A percentile compares a stretch with the other conserved stretches of the same genome.
Evolutionary conservation across 768 basidiomycete species (phyloP).

Genomic region (Tricholoma sp.): DNA sequence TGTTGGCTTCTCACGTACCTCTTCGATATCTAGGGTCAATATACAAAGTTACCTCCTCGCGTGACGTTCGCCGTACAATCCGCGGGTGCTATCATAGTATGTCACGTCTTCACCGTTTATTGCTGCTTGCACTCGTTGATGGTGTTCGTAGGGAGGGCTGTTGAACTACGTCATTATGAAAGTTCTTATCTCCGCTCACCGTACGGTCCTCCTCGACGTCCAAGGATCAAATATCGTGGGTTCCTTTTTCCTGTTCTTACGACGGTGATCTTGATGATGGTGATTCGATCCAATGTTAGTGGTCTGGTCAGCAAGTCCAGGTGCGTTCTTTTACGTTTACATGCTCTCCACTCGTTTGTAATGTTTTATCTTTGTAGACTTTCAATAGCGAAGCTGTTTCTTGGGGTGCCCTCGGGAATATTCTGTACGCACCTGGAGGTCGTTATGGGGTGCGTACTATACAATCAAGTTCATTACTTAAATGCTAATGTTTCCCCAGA

Average conservation of each 20-base stretch:
- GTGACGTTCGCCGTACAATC: constrained; percentile 57
- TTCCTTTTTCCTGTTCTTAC: constrained; percentile 15
- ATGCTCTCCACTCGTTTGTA: not conserved
- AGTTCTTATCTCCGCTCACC: constrained; percentile 42
- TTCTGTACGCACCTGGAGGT: constrained; percentile 39
- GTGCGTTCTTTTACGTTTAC: constrained; percentile 4
- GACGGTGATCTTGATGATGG: not conserved
- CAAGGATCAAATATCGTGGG: constrained; percentile 50
- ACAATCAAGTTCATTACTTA: too few relatives aligned
- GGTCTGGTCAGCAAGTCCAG: constrained; percentile 41
- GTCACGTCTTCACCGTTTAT: constrained; percentile 6
- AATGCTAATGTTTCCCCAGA: too few relatives aligned
- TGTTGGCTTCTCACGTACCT: not conserved
- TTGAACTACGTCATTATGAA: constrained; percentile 54
- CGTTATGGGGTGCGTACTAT: constrained; percentile 37
- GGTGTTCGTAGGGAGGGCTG: constrained; percentile 25
- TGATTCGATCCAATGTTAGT: constrained; percentile 21
- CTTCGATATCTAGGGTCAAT: constrained; percentile 24
- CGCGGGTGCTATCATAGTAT: constrained; percentile 50
- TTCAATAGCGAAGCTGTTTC: constrained; percentile 47
- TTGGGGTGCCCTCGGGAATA: constrained; percentile 52
- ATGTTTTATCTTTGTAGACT: constrained; percentile 14
- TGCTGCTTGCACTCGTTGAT: not conserved
- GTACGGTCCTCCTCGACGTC: constrained; percentile 43
- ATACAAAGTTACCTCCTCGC: constrained; percentile 59